A percentile compares a stretch with the other conserved stretches of the same genome.
These are phyloP conservation scores for Omphalotus guepiniiformis DNA, from an alignment of 768 basidiomycete species.

Conservation along the genomic window DNA sequence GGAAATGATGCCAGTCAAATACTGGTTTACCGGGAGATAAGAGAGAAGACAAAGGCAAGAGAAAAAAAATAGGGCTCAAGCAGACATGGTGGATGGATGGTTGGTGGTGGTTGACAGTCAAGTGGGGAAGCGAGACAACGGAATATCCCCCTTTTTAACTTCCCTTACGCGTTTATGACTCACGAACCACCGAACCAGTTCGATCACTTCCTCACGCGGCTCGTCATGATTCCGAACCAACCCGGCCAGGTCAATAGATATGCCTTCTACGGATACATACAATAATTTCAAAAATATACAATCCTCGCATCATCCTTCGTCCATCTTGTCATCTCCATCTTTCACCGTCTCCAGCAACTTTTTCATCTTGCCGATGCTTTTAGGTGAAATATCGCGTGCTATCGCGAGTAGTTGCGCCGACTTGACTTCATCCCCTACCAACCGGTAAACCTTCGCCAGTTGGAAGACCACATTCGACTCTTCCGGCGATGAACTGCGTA, in stretches of 20 bases:
- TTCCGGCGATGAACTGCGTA: conserved; percentile 82
- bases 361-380: conserved; percentile 80
- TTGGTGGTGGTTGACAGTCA: conserved; percentile 7
- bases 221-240: not conserved
- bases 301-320: conserved; percentile 53
- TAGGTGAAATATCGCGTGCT: conserved; percentile 92
- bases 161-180: not conserved
- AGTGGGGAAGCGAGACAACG: conserved; percentile 1
- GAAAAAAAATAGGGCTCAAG: conserved; percentile 12
- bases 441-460: conserved; percentile 86
- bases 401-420: conserved; percentile 83
- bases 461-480: conserved; percentile 98
- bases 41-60: conserved; percentile 11
- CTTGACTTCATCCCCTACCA: conserved; percentile 72
- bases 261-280: not conserved
- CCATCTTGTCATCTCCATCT: conserved; percentile 70
- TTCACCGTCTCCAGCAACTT: conserved; percentile 68
- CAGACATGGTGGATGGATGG: conserved; percentile 14
- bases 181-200: conserved; percentile 6
- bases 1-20: conserved; percentile 25
- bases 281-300: conserved; percentile 1
- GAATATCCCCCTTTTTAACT: not conserved
- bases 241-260: not conserved
- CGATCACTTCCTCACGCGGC: conserved; percentile 1
- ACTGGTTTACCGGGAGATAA: conserved; percentile 4